Percentiles rank a stretch among this genome's conserved stretches.
These are phyloP conservation scores for Rhizophagus clarus DNA, from an alignment of 192 early-diverging fungal genomes.

Conservation along the genomic window DNA sequence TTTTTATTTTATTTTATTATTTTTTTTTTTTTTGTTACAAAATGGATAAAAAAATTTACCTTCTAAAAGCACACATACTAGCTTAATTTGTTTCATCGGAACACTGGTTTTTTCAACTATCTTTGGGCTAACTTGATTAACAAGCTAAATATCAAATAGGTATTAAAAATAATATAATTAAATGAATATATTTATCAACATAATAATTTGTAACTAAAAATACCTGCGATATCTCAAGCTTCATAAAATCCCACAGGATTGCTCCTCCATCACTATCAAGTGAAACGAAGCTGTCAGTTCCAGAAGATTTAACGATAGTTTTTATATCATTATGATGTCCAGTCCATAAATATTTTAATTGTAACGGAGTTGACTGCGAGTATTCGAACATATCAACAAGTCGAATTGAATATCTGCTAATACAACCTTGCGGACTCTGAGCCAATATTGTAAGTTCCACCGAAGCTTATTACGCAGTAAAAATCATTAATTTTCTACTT, in stretches of 20 bases:
- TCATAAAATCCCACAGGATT: constrained; percentile 53
- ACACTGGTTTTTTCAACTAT: constrained; percentile 12
- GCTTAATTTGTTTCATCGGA: constrained; percentile 1
- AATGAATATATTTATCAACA: background rate
- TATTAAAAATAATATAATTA: background rate
- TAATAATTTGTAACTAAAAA: background rate
- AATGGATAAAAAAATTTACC: background rate
- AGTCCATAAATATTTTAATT: constrained; percentile 65
- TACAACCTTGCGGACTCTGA: constrained; percentile 58
- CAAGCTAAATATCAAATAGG: background rate
- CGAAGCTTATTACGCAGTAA: constrained; percentile 4
- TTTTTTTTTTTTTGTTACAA: too few relatives aligned
- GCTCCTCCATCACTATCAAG: constrained; percentile 55
- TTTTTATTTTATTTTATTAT: too few relatives aligned
- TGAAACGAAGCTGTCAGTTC: constrained; percentile 48
- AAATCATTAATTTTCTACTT: background rate
- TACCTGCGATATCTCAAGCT: constrained; percentile 46
- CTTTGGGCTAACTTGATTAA: background rate
- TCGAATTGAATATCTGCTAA: constrained; percentile 72
- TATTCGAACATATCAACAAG: constrained; percentile 78
- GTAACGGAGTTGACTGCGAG: constrained; percentile 54
- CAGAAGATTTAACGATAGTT: constrained; percentile 47
- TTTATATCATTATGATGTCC: constrained; percentile 60
- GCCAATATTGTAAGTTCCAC: constrained; percentile 66
- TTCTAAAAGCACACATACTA: constrained; percentile 2